These are phyloP conservation scores for Pharus latifolius DNA, from an alignment of 176 grass and related monocot species.

Conservation along the genomic window DNA sequence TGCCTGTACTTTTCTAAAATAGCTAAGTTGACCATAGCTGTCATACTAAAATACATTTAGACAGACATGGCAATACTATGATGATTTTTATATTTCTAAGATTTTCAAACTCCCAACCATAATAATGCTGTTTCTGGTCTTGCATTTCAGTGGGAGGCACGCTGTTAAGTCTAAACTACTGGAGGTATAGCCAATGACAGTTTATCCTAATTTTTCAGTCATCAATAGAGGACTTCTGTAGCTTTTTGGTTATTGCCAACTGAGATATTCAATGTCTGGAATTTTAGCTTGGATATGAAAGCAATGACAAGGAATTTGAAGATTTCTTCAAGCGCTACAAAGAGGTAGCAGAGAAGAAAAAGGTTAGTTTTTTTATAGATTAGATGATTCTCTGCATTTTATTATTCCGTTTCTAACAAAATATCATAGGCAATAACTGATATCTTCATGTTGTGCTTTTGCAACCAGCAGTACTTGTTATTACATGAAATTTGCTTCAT, in stretches of 20 bases:
- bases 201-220: constrained; percentile 13
- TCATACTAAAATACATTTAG: too few species aligned
- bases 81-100: background rate
- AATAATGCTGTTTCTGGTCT: constrained; percentile 15
- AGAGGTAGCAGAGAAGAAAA: constrained; percentile 98
- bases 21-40: background rate
- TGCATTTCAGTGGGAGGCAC: constrained; percentile 76
- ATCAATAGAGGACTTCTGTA: background rate
- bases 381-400: background rate
- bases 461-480: too few species aligned
- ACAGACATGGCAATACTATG: background rate
- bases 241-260: background rate
- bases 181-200: constrained; percentile 47
- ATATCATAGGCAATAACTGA: background rate
- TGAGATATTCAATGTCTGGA: constrained; percentile 1
- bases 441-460: too few species aligned
- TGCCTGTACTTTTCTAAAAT: background rate
- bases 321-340: constrained; percentile 98
- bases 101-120: background rate
- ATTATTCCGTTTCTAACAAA: background rate
- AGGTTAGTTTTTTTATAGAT: constrained; percentile 33
- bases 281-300: constrained; percentile 78
- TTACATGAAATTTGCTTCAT: too few species aligned
- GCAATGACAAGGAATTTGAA: constrained; percentile 77
- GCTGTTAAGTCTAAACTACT: constrained; percentile 75